Conservation (phyloP, 305 asterid genomes). For the Coffea humblotiana region DNA sequence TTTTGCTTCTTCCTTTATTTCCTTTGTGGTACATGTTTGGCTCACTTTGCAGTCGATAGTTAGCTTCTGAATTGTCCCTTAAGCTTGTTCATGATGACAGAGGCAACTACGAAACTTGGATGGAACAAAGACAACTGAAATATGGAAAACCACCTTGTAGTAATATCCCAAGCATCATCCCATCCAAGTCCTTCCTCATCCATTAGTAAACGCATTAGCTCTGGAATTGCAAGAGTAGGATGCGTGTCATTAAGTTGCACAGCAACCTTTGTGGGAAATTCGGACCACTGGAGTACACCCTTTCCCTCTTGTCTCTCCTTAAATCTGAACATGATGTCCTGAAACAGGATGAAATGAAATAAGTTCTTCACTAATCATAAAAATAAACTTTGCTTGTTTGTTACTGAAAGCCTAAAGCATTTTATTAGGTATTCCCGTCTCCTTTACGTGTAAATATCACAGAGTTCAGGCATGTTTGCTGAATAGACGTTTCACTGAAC, state of each 20-base stretch:
- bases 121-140: neutral
- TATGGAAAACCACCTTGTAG: conserved; percentile 55
- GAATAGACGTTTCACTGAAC: neutral
- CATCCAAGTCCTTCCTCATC: conserved; percentile 94
- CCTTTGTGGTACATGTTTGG: neutral
- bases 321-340: conserved; percentile 92
- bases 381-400: neutral
- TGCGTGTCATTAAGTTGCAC: conserved; percentile 97
- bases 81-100: neutral
- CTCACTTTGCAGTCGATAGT: neutral
- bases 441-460: neutral
- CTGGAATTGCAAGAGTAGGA: conserved; percentile 98
- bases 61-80: neutral
- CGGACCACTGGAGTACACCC: conserved; percentile 63
- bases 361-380: conserved; percentile 6
- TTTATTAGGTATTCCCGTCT: neutral
- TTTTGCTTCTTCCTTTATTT: neutral
- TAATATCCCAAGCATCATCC: conserved; percentile 99
- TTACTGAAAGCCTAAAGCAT: neutral
- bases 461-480: neutral
- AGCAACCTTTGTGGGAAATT: conserved; percentile 92
- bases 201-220: conserved; percentile 95
- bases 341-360: conserved; percentile 27
- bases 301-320: conserved; percentile 70
- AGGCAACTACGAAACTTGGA: neutral